phyloP scores from a whole-genome alignment of 2,329 filamentous ascomycete species.

The Trichophaea hybrida region DNA sequence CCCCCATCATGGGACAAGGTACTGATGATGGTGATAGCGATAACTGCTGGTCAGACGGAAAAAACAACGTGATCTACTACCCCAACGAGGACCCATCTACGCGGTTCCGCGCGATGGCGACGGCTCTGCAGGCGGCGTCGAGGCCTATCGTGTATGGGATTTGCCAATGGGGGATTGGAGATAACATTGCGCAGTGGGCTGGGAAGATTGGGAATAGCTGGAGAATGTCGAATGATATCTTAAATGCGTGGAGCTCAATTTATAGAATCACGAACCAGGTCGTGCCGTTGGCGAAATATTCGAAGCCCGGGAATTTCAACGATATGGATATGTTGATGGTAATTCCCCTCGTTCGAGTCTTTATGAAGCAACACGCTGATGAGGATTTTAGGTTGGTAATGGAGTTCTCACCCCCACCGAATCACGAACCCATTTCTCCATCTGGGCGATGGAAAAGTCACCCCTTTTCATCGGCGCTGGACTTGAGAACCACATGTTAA shows the following conservation, averaged over 20 bases:
- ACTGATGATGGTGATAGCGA: slow-evolving; percentile 32
- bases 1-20: not conserved
- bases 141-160: slow-evolving; percentile 38
- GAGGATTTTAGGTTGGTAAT: slow-evolving; percentile 32
- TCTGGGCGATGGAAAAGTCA: slow-evolving; percentile 42
- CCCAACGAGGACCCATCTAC: slow-evolving; percentile 32
- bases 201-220: slow-evolving; percentile 36
- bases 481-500: slow-evolving; percentile 32
- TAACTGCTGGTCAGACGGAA: slow-evolving; percentile 37
- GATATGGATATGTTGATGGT: slow-evolving; percentile 41
- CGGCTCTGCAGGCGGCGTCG: slow-evolving; percentile 32
- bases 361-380: slow-evolving; percentile 24
- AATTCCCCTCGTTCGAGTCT: too few species aligned
- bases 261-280: slow-evolving; percentile 41
- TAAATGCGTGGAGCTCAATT: slow-evolving; percentile 38
- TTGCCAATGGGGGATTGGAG: slow-evolving; percentile 41
- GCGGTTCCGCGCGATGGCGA: slow-evolving; percentile 38
- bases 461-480: slow-evolving; percentile 38
- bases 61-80: slow-evolving; percentile 34
- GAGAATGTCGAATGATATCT: slow-evolving; percentile 43
- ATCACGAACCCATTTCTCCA: slow-evolving; percentile 40
- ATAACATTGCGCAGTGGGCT: slow-evolving; percentile 38
- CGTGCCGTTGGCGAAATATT: slow-evolving; percentile 36
- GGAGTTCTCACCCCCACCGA: slow-evolving; percentile 35
- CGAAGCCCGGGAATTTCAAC: slow-evolving; percentile 37